Percentiles rank a stretch among this genome's conserved stretches.
Conservation (phyloP, 257 asterid genomes). For the Solanum sitiens region DNA sequence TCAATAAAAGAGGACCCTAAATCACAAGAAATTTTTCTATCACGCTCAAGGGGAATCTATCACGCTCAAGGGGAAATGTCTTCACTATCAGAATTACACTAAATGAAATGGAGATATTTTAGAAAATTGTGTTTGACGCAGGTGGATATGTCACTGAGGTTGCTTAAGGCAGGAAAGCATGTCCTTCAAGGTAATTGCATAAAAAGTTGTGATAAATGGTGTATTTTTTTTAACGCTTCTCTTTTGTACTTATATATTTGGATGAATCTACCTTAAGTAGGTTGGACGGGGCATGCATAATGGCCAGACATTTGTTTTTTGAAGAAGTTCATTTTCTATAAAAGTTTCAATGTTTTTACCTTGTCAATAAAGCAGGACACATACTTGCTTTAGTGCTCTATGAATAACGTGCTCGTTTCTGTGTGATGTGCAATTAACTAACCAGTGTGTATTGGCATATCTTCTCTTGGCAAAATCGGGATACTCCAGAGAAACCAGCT, state of each 20-base stretch:
- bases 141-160: slow-evolving; percentile 88
- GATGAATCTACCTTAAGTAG: background rate
- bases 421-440: slow-evolving; percentile 13
- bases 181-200: slow-evolving; percentile 80
- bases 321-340: background rate
- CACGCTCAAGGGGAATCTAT: too few species aligned
- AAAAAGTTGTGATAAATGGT: background rate
- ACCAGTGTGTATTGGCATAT: slow-evolving; percentile 36
- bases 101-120: background rate
- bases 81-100: background rate
- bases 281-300: background rate
- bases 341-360: background rate
- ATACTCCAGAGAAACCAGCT: slow-evolving; percentile 79
- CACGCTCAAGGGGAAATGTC: background rate
- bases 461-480: slow-evolving; percentile 23
- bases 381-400: background rate
- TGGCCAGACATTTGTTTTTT: background rate
- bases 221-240: background rate
- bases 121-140: slow-evolving; percentile 12
- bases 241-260: background rate
- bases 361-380: background rate
- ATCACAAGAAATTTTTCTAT: background rate
- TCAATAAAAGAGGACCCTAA: background rate
- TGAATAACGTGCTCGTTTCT: background rate
- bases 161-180: slow-evolving; percentile 76